Evolutionary conservation across 495 filamentous ascomycete genomes (phyloP), one percentile per base, ranked within the genome.

Genomic region (Xylaria scruposa): DNA sequence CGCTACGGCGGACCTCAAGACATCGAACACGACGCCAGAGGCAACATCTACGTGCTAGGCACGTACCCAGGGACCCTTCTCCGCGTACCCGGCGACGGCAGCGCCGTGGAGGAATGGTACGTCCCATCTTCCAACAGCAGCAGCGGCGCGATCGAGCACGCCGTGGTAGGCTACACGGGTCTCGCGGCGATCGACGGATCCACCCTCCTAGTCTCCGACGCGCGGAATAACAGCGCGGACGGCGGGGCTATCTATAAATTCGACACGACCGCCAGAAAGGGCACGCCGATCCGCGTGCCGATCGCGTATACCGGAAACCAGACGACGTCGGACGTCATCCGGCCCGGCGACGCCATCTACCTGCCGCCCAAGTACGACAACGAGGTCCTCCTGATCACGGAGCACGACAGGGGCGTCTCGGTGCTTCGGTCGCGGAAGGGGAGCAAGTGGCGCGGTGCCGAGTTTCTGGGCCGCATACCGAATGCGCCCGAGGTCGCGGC

Each of bases 31-130:
- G 81, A 82, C 44, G 49, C 40, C 3, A 58, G 70, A 13, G 78
- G 79, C 0, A 78, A 82, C 73, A 76, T 79, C 26, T 82, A 81
- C 70, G 71, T 80, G 17, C 75, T 80, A 4, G 79, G 81, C 36
- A 81, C 73, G 0, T 80, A 73, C 42, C 81, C 81, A 0, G 74
- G 79, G 2, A 78, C 73, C 12, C 72, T 83, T 1, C 21, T 81
- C 49, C 70, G 74, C 13, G 74, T 77, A 0, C 68, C 78, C 31
- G 71, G 71, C 24, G 31, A 73, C 26, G 80, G 80, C 29, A 74
- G 65, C 33, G 70, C 54, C 17, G 68, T 81, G 9, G 44, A 49
- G 38, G 73, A 73, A n/a, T 82, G 81, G 79, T 80, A 79, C 61
- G 19, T 70, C 10, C 66, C 66, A 5, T 0, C 47, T 3, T 0